Conservation (phyloP, 495 filamentous ascomycete species). For the Clavariopsis aquatica region DNA sequence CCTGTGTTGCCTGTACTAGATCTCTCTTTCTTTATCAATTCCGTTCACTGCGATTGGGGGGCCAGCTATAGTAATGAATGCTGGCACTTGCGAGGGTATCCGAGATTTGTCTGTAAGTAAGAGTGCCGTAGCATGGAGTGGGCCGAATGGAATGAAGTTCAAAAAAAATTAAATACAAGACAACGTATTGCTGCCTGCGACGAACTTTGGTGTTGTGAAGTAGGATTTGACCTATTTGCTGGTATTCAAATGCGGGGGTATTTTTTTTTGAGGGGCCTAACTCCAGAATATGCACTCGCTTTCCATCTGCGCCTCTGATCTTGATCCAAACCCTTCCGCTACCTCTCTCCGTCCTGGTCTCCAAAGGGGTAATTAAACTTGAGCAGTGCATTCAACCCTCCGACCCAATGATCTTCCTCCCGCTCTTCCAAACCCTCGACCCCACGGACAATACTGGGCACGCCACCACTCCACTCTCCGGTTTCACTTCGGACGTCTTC, state of each 20-base stretch:
- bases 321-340: neutral
- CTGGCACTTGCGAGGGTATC: neutral
- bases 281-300: neutral
- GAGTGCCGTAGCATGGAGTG: neutral
- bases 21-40: neutral
- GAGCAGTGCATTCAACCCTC: slow-evolving; percentile 86
- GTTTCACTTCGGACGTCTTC: slow-evolving; percentile 65
- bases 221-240: too few relatives aligned
- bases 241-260: neutral
- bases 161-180: neutral
- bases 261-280: neutral
- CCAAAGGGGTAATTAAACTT: slow-evolving; percentile 99
- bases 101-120: neutral
- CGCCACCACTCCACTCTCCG: slow-evolving; percentile 62
- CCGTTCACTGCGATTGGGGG: neutral
- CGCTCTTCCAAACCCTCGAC: slow-evolving; percentile 45
- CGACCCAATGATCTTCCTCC: slow-evolving; percentile 88
- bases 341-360: slow-evolving; percentile 52
- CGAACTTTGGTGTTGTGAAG: neutral
- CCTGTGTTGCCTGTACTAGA: neutral
- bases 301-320: neutral
- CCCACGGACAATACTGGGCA: slow-evolving; percentile 65
- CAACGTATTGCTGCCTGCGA: too few relatives aligned
- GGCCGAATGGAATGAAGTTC: neutral
- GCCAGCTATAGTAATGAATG: neutral